phyloP scores from a whole-genome alignment of 805 yeast genomes.

The Brettanomyces bruxellensis region DNA sequence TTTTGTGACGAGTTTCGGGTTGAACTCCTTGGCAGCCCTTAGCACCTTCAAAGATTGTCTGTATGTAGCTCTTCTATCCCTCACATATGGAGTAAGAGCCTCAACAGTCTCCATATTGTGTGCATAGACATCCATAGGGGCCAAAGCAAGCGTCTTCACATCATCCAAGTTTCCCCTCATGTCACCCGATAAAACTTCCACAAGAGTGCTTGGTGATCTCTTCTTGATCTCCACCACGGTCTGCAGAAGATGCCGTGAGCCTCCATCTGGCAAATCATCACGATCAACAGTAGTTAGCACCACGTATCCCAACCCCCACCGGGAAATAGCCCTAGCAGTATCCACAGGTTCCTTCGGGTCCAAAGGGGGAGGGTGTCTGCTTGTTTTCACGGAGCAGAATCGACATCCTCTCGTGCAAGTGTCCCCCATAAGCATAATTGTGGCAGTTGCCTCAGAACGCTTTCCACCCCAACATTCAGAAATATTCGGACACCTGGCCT shows the following conservation, averaged over 20 bases:
- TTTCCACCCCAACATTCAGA: conserved; percentile 99
- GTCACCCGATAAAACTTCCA: conserved; percentile 92
- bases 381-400: conserved; percentile 94
- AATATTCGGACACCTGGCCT: conserved; percentile 98
- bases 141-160: conserved; percentile 70
- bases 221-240: conserved; percentile 78
- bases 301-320: conserved; percentile 98
- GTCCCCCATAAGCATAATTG: conserved; percentile 97
- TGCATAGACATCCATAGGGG: conserved; percentile 94
- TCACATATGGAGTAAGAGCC: conserved; percentile 83
- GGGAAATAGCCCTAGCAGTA: conserved; percentile 92
- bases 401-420: conserved; percentile 99
- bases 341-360: conserved; percentile 97
- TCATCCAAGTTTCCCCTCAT: conserved; percentile 82
- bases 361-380: conserved; percentile 74
- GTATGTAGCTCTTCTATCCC: conserved; percentile 96
- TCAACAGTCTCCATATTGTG: conserved; percentile 97
- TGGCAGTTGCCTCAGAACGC: conserved; percentile 89
- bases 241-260: conserved; percentile 81
- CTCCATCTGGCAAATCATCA: conserved; percentile 91
- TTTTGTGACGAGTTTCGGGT: conserved; percentile 74
- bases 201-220: conserved; percentile 84
- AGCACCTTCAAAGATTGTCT: conserved; percentile 78
- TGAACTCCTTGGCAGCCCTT: conserved; percentile 68
- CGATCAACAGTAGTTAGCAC: conserved; percentile 96